A percentile compares a stretch with the other conserved stretches of the same genome.
Conservation (phyloP, 2,329 filamentous ascomycete species). For the Passalora sequoiae region DNA sequence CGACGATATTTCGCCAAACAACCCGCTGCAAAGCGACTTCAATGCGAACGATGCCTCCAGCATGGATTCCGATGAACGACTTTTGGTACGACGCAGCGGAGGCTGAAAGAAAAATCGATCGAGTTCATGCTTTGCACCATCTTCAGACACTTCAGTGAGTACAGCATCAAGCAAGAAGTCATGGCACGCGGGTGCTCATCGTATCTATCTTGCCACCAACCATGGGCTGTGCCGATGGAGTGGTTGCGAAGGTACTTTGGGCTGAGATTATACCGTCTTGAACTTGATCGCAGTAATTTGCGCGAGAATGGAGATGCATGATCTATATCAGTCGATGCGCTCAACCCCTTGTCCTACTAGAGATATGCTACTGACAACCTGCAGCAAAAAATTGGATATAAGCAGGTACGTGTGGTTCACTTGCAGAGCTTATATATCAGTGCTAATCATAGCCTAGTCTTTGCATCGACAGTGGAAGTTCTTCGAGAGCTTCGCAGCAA, state of each 20-base stretch:
- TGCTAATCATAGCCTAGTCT: slow-evolving; percentile 46
- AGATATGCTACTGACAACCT: slow-evolving; percentile 24
- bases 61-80: slow-evolving; percentile 35
- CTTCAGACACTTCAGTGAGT: slow-evolving; percentile 30
- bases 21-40: slow-evolving; percentile 33
- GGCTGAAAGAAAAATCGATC: no score
- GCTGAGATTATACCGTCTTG: slow-evolving; percentile 37
- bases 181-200: slow-evolving; percentile 36
- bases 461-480: slow-evolving; percentile 54
- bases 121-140: no score
- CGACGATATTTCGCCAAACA: slow-evolving; percentile 26
- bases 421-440: no score
- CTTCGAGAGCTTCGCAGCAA: slow-evolving; percentile 56
- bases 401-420: no score
- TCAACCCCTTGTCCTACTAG: slow-evolving; percentile 13
- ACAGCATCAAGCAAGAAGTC: slow-evolving; percentile 30
- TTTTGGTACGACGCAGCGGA: slow-evolving; percentile 34
- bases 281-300: slow-evolving; percentile 39
- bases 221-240: slow-evolving; percentile 12
- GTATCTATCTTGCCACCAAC: slow-evolving; percentile 19
- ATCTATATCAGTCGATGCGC: slow-evolving; percentile 31
- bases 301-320: slow-evolving; percentile 38
- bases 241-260: slow-evolving; percentile 18
- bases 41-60: slow-evolving; percentile 26
- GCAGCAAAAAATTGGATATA: slow-evolving; percentile 50